phyloP scores from a whole-genome alignment of 1,284 basidiomycete genomes.

The Macrocybe sp. region DNA sequence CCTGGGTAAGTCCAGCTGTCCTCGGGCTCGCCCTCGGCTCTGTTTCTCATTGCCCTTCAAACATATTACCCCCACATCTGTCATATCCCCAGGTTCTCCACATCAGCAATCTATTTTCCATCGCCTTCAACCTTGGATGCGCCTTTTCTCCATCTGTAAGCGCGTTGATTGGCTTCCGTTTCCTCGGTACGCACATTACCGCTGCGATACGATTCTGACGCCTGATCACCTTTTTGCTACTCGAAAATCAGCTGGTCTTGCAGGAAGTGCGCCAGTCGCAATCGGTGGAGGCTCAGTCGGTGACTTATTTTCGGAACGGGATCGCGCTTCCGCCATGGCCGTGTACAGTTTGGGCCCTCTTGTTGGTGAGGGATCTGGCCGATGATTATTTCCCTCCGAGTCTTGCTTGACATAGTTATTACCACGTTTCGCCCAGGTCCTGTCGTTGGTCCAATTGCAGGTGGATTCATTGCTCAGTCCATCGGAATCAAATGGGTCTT shows the following conservation, averaged over 20 bases:
- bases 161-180: slow-evolving; percentile 60
- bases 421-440: slow-evolving; percentile 26
- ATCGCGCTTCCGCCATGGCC: slow-evolving; percentile 65
- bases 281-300: slow-evolving; percentile 57
- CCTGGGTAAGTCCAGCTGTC: slow-evolving; percentile 42
- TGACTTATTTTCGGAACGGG: slow-evolving; percentile 58
- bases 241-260: slow-evolving; percentile 44
- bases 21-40: not conserved
- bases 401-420: not conserved
- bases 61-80: slow-evolving; percentile 6
- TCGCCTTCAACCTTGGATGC: slow-evolving; percentile 66
- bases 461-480: slow-evolving; percentile 56
- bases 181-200: slow-evolving; percentile 46
- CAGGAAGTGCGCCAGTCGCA: slow-evolving; percentile 56
- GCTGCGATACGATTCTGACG: not conserved
- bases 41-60: not conserved
- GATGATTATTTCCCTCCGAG: not conserved
- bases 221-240: not conserved
- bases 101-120: slow-evolving; percentile 57
- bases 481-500: slow-evolving; percentile 60
- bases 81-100: slow-evolving; percentile 50
- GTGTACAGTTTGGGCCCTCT: slow-evolving; percentile 60
- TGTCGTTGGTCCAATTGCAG: slow-evolving; percentile 55
- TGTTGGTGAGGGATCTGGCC: slow-evolving; percentile 32
- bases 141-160: slow-evolving; percentile 58